Evolutionary conservation across 139 green algal genomes (phyloP).

Genomic region (Micractinium sp.): DNA sequence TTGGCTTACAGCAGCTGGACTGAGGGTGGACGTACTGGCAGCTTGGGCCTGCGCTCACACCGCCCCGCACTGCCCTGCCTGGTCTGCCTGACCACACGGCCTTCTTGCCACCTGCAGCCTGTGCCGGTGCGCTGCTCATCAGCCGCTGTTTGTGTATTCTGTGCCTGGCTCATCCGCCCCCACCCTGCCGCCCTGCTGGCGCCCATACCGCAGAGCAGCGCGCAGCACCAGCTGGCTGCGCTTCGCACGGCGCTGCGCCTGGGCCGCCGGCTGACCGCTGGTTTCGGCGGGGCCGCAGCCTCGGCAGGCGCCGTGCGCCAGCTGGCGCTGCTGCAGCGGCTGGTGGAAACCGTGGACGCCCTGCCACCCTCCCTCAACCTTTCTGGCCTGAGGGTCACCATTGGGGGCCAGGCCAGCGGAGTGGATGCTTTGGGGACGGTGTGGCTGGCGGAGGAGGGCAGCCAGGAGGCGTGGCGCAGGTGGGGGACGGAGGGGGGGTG

Average conservation of each 20-base stretch:
- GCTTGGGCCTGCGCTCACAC: no score
- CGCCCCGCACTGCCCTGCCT: not conserved
- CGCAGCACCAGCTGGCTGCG: conserved; percentile 47
- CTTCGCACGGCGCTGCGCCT: conserved; percentile 64
- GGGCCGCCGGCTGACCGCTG: conserved; percentile 40
- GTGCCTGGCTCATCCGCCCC: no score
- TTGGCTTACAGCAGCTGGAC: no score
- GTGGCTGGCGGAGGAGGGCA: conserved; percentile 48
- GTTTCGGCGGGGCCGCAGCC: conserved; percentile 33
- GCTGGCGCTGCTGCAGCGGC: conserved; percentile 24
- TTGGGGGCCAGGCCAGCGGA: conserved; percentile 38
- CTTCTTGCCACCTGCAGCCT: no score
- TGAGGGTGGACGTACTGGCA: no score
- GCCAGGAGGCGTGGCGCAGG: conserved; percentile 35
- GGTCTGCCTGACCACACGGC: not conserved
- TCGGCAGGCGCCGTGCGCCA: conserved; percentile 23
- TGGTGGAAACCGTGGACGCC: conserved; percentile 11
- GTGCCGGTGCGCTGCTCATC: not conserved
- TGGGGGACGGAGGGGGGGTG: not conserved
- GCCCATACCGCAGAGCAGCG: not conserved
- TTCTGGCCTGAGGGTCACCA: conserved; percentile 35
- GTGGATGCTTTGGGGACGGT: conserved; percentile 46
- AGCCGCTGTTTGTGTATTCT: not conserved
- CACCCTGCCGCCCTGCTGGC: not conserved
- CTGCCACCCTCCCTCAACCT: conserved; percentile 7